Conservation (phyloP, 768 basidiomycete genomes). For the Chiua virens region DNA sequence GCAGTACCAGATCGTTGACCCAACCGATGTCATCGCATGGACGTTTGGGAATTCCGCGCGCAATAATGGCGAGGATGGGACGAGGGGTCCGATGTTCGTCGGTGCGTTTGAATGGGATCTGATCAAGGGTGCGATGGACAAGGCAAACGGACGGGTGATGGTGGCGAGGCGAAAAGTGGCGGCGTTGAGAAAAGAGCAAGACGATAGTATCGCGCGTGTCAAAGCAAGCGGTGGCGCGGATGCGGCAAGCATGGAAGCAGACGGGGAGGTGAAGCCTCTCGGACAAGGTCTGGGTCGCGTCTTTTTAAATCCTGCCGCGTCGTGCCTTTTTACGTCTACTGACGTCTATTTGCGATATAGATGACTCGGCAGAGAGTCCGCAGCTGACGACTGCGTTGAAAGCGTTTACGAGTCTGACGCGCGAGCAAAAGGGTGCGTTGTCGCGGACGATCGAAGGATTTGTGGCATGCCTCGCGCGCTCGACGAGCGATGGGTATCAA, state of each 20-base stretch:
- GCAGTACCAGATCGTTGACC: slow-evolving; percentile 98
- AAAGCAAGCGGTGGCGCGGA: slow-evolving; percentile 61
- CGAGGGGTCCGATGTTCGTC: slow-evolving; percentile 36
- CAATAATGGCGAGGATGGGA: slow-evolving; percentile 36
- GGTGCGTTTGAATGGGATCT: slow-evolving; percentile 83
- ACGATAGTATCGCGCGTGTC: slow-evolving; percentile 75
- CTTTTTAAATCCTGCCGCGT: no score
- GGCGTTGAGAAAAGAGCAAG: slow-evolving; percentile 81
- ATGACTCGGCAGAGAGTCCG: slow-evolving; percentile 60
- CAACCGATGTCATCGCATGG: slow-evolving; percentile 87
- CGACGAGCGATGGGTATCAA: slow-evolving; percentile 41
- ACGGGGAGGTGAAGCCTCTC: slow-evolving; percentile 68
- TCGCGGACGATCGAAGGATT: slow-evolving; percentile 77
- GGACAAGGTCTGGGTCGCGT: slow-evolving; percentile 29
- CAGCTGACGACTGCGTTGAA: slow-evolving; percentile 71
- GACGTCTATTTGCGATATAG: slow-evolving; percentile 23
- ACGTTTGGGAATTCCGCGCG: slow-evolving; percentile 61
- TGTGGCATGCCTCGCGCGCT: slow-evolving; percentile 56
- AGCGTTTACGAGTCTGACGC: slow-evolving; percentile 69
- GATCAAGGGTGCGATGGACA: slow-evolving; percentile 79
- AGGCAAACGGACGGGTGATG: slow-evolving; percentile 85
- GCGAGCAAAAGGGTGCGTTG: slow-evolving; percentile 74
- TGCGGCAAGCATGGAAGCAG: slow-evolving; percentile 59
- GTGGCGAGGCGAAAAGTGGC: slow-evolving; percentile 74
- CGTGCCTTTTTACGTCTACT: no score